Evolutionary conservation across 768 basidiomycete species (phyloP).

Genomic region (Udeniomyces megalosporus): DNA sequence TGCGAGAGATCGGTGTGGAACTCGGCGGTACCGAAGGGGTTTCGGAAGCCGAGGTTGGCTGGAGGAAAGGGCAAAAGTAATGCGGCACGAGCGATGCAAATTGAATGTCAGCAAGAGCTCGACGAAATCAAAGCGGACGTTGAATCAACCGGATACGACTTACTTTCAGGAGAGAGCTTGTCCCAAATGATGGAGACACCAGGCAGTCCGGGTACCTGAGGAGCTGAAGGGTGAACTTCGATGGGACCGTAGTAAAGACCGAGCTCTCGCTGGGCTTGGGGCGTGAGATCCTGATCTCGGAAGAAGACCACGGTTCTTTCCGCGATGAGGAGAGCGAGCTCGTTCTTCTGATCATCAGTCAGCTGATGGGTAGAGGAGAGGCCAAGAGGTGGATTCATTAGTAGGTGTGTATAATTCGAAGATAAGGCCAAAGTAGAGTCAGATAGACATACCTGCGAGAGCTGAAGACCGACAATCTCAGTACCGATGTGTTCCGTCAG

Average conservation of each 20-base stretch:
- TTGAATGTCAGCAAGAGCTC: no score
- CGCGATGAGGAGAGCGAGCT: constrained; percentile 37
- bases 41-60: constrained; percentile 7
- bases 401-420: no score
- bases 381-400: no score
- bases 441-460: background rate
- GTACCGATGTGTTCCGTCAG: constrained; percentile 50
- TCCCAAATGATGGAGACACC: constrained; percentile 26
- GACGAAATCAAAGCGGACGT: no score
- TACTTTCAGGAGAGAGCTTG: constrained; percentile 18
- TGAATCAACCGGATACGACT: no score
- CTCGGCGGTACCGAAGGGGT: constrained; percentile 18
- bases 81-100: no score
- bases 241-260: constrained; percentile 24
- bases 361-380: constrained; percentile 1
- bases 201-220: constrained; percentile 1
- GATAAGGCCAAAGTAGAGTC: no score
- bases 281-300: constrained; percentile 39
- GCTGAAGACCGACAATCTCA: background rate
- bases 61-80: no score
- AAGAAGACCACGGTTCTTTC: constrained; percentile 51
- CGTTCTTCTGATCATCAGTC: constrained; percentile 23
- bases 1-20: constrained; percentile 26
- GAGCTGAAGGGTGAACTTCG: constrained; percentile 28
- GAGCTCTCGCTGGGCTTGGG: constrained; percentile 25